Conservation (phyloP, 768 basidiomycete genomes). For the Trametopsis cervina region DNA sequence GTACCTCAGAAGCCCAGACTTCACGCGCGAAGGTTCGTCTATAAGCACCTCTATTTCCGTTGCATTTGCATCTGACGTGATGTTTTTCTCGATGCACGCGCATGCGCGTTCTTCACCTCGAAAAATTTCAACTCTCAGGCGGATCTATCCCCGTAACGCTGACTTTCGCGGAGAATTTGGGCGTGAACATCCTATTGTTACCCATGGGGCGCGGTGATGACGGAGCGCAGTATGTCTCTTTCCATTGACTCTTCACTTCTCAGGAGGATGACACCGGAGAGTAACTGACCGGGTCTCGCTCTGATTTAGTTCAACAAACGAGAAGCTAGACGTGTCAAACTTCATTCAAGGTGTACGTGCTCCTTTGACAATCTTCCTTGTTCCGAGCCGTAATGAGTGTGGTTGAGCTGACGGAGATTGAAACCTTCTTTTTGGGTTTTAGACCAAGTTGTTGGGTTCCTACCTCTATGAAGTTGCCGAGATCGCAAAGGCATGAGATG, state of each 20-base stretch:
- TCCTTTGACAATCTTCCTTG: slow-evolving; percentile 2
- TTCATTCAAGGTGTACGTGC: slow-evolving; percentile 73
- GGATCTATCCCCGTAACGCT: slow-evolving; percentile 92
- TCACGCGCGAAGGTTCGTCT: slow-evolving; percentile 61
- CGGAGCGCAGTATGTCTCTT: slow-evolving; percentile 72
- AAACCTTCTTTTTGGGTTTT: slow-evolving; percentile 1
- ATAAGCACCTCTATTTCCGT: neutral
- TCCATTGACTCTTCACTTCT: neutral
- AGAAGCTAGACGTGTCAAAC: slow-evolving; percentile 89
- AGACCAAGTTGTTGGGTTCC: slow-evolving; percentile 72
- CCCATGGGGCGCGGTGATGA: slow-evolving; percentile 96
- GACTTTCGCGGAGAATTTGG: slow-evolving; percentile 84
- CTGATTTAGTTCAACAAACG: slow-evolving; percentile 71
- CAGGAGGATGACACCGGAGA: neutral
- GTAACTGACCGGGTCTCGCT: neutral
- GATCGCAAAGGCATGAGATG: slow-evolving; percentile 13
- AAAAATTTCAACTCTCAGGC: slow-evolving; percentile 22
- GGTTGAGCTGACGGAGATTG: too few species aligned
- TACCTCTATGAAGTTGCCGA: slow-evolving; percentile 68
- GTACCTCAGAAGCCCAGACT: slow-evolving; percentile 71
- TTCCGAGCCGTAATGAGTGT: too few species aligned
- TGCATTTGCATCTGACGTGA: neutral
- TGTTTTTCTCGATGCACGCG: neutral
- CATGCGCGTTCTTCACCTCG: neutral
- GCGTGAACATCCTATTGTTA: slow-evolving; percentile 80